Evolutionary conservation across 2,329 filamentous ascomycete species (phyloP).

Genomic region (Capronia coronata): DNA sequence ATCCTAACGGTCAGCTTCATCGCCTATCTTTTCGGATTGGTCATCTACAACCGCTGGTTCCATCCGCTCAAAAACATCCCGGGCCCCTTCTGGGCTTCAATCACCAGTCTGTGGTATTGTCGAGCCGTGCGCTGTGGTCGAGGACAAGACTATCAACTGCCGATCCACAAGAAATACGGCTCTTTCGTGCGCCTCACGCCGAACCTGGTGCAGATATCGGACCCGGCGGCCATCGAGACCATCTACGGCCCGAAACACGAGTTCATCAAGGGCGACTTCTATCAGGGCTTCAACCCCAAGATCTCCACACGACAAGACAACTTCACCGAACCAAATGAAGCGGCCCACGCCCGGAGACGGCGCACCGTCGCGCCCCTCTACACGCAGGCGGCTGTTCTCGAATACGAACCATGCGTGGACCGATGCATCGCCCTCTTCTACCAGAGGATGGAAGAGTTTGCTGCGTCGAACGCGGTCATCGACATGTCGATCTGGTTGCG

Average conservation of each 20-base stretch:
- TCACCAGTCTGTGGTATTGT: constrained; percentile 23
- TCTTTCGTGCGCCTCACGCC: constrained; percentile 21
- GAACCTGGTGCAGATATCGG: constrained; percentile 17
- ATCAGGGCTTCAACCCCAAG: constrained; percentile 18
- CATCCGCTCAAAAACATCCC: constrained; percentile 21
- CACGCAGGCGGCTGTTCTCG: constrained; percentile 21
- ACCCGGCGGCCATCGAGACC: constrained; percentile 18
- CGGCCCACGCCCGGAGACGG: constrained; percentile 14
- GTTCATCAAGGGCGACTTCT: constrained; percentile 20
- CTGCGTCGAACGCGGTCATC: constrained; percentile 4
- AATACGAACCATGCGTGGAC: constrained; percentile 26
- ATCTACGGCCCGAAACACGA: constrained; percentile 19
- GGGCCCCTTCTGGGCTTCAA: constrained; percentile 22
- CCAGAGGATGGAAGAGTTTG: constrained; percentile 18
- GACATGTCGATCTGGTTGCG: constrained; percentile 23
- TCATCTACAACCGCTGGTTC: constrained; percentile 23
- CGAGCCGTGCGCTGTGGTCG: constrained; percentile 14
- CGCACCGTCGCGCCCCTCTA: constrained; percentile 21
- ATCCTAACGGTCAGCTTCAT: constrained; percentile 2
- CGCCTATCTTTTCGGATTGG: constrained; percentile 8
- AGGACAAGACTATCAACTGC: constrained; percentile 14
- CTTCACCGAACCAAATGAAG: constrained; percentile 22
- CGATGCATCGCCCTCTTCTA: constrained; percentile 21
- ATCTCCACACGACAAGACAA: constrained; percentile 12
- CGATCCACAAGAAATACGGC: constrained; percentile 26